Evolutionary conservation across 768 basidiomycete genomes (phyloP).

Genomic region (Tulasnella sp.): DNA sequence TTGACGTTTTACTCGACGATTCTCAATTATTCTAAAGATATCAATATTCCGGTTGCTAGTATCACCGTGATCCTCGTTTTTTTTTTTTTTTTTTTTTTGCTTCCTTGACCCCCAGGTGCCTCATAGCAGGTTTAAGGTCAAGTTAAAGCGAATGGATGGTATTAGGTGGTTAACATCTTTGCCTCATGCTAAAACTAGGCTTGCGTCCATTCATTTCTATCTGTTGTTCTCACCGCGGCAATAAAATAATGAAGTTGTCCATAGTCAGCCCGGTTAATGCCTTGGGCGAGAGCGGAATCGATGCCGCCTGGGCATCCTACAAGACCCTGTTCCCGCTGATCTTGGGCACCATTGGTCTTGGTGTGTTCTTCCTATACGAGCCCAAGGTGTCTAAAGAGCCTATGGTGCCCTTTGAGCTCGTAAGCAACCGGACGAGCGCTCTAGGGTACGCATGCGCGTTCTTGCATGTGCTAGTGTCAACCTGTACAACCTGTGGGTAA

Average conservation of each 20-base stretch:
- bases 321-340: constrained; percentile 34
- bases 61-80: constrained; percentile 27
- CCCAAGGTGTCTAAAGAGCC: not conserved
- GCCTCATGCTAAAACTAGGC: not conserved
- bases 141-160: constrained; percentile 32
- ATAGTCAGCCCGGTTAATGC: not conserved
- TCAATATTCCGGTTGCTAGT: constrained; percentile 34
- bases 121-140: constrained; percentile 25
- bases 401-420: constrained; percentile 24
- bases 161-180: no score
- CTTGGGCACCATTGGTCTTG: constrained; percentile 30
- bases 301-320: constrained; percentile 29
- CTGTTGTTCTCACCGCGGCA: not conserved
- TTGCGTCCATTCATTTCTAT: not conserved
- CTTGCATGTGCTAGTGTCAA: constrained; percentile 20
- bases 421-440: constrained; percentile 27
- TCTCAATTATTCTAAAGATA: constrained; percentile 35
- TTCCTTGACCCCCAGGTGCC: constrained; percentile 31
- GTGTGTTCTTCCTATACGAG: constrained; percentile 12
- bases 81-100: constrained; percentile 13
- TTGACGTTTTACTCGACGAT: constrained; percentile 9
- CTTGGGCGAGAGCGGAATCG: not conserved
- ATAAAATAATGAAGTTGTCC: not conserved
- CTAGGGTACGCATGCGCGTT: constrained; percentile 24
- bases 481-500: not conserved